A percentile compares a stretch with the other conserved stretches of the same genome.
These are phyloP conservation scores for Puccinia triticina DNA, from an alignment of 1,284 basidiomycete genomes.

Conservation along the genomic window DNA sequence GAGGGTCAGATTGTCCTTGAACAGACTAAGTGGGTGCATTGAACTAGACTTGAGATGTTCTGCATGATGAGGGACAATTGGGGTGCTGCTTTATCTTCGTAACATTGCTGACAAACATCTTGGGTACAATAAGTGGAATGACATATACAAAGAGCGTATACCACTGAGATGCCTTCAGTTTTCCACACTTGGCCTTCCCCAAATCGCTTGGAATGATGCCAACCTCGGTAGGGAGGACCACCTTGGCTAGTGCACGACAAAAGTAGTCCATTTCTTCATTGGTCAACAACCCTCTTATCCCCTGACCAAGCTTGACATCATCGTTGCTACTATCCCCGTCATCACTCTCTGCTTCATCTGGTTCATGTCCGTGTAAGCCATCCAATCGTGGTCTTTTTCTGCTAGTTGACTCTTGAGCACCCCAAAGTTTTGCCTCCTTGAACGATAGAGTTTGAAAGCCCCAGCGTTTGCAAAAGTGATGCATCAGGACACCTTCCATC, in stretches of 20 bases:
- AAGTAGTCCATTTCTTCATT: slow-evolving; percentile 25
- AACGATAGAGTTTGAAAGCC: slow-evolving; percentile 19
- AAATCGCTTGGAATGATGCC: slow-evolving; percentile 1
- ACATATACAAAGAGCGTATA: neutral
- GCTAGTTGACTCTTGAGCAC: neutral
- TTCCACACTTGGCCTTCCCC: slow-evolving; percentile 19
- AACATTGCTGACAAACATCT: neutral
- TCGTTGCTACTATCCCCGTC: neutral
- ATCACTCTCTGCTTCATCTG: neutral
- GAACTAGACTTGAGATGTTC: too few species aligned
- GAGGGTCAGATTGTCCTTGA: too few species aligned
- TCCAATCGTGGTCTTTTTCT: neutral
- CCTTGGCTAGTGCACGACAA: neutral
- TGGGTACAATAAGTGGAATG: slow-evolving; percentile 1
- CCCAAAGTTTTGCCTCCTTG: neutral
- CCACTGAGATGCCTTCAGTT: slow-evolving; percentile 21
- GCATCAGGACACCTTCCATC: slow-evolving; percentile 41
- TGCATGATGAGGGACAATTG: too few species aligned
- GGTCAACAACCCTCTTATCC: slow-evolving; percentile 19
- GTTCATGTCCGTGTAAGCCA: neutral
- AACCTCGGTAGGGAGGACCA: slow-evolving; percentile 21
- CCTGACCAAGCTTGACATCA: slow-evolving; percentile 26
- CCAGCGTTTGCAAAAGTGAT: slow-evolving; percentile 34
- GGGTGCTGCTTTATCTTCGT: too few species aligned
- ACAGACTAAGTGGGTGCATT: too few species aligned